Evolutionary conservation across 768 basidiomycete species (phyloP).

Genomic region (Mycena alexandri): DNA sequence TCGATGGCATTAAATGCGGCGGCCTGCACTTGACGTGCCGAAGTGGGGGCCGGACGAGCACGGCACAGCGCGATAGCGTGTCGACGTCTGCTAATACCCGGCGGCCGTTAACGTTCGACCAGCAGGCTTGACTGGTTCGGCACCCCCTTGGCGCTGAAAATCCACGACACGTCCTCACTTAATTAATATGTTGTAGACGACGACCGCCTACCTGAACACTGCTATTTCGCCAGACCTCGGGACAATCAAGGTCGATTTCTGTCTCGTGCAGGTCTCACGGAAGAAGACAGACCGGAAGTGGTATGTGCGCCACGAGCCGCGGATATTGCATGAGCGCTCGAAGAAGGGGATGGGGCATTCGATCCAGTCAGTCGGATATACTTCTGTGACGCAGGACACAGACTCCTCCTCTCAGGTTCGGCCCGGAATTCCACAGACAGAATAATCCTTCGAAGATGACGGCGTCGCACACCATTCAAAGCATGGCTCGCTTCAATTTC

Average conservation of each 20-base stretch:
- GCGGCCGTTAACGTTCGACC: slow-evolving; percentile 3
- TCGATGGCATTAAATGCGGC: slow-evolving; percentile 21
- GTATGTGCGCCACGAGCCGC: not conserved
- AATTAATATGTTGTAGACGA: slow-evolving; percentile 13
- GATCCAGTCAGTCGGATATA: slow-evolving; percentile 18
- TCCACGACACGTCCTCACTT: not conserved
- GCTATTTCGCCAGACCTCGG: slow-evolving; percentile 27
- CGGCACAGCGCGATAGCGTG: slow-evolving; percentile 2
- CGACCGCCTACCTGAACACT: slow-evolving; percentile 23
- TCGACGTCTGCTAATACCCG: slow-evolving; percentile 1
- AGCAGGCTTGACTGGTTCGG: slow-evolving; percentile 24
- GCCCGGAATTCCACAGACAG: not conserved
- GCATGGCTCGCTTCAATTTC: slow-evolving; percentile 16
- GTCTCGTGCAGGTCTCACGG: not conserved
- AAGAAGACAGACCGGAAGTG: not conserved
- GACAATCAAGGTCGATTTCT: not conserved
- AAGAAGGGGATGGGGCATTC: slow-evolving; percentile 35
- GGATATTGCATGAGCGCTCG: slow-evolving; percentile 26
- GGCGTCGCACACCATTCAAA: not conserved
- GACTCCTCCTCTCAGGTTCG: slow-evolving; percentile 6
- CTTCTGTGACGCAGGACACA: not conserved
- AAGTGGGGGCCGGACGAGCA: not conserved
- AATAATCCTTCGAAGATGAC: not conserved
- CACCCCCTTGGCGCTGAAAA: too few species aligned
- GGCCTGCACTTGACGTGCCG: not conserved